Evolutionary conservation across 2,329 filamentous ascomycete species (phyloP).

Genomic region (Colletotrichum ledebouriae): DNA sequence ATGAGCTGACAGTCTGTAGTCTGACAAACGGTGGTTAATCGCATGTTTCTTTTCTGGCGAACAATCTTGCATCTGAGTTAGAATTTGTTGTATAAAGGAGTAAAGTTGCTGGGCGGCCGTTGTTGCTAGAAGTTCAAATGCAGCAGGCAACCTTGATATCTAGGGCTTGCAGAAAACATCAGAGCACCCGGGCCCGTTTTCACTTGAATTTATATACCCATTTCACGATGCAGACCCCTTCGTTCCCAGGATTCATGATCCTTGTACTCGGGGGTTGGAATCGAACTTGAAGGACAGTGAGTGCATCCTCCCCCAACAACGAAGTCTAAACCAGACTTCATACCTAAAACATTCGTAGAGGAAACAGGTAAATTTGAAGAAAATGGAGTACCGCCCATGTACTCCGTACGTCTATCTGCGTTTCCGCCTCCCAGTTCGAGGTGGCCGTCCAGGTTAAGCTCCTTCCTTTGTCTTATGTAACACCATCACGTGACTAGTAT

Average conservation of each 20-base stretch:
- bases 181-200: background rate
- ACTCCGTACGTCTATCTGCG: no score
- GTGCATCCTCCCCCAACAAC: no score
- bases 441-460: background rate
- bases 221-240: background rate
- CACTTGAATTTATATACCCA: slow-evolving; percentile 20
- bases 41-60: background rate
- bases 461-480: background rate
- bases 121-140: background rate
- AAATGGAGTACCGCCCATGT: no score
- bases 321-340: no score
- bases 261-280: background rate
- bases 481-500: slow-evolving; percentile 45
- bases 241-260: background rate
- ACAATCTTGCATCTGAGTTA: background rate
- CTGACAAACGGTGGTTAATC: slow-evolving; percentile 21
- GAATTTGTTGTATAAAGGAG: slow-evolving; percentile 3
- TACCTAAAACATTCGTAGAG: no score
- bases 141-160: background rate
- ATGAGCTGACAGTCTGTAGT: slow-evolving; percentile 23
- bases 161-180: background rate
- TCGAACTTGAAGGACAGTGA: no score
- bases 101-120: slow-evolving; percentile 3
- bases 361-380: no score
- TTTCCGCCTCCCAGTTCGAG: background rate